Base-by-base conservation (phyloP, 768 basidiomycete species). In the Boletus rubescentipes region DNA sequence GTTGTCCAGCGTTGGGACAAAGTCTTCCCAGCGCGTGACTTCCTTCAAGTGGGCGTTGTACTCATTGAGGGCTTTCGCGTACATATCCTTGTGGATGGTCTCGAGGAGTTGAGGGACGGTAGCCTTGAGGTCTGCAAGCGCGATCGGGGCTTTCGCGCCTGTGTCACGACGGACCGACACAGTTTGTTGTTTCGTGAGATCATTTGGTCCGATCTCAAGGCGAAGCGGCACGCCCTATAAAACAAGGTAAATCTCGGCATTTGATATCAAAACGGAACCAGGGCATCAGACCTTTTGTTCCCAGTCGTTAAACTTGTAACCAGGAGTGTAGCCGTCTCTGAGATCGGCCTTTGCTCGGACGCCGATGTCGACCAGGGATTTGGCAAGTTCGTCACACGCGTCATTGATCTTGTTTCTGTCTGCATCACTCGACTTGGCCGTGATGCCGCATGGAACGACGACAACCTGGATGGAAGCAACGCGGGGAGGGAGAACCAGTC, bases 271-370 rank as follows among this genome's bases (percentile, higher is more conserved):
- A 58, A 34, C 26, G 16, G 18, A 21, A 30, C 5, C 29, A 38
- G 48, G 46, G 39, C 12, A 51, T 55, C 73, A 43, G 56, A 90
- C 93, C 84, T 96, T 92, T 74, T 98, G 89, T 77, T 99, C 97
- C 94, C 96, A 98, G 65, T 98, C 93, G 68, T 98, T 97, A 78
- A 97, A 99, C 76, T 99, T 99, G 77, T 89, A 98, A 30, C 97
- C 97, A 9, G 97, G 97, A 30, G 96, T 98, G 72, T 98, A 97
- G 9, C 91, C 93, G 4, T 98, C 97, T 54, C 96, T 77, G 57
- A 94, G 75, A 75, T 99, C 97, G 2, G 92, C 92, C 72, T 87
- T 92, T 32, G 91, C 91, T 58, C 90, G 79, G 58, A 98, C 71
- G 42, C 84, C 93, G 8, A 78, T 78, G 62, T 84, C 84, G 70